phyloP scores from a whole-genome alignment of 2,329 filamentous ascomycete genomes.

The Claviceps maximensis region DNA sequence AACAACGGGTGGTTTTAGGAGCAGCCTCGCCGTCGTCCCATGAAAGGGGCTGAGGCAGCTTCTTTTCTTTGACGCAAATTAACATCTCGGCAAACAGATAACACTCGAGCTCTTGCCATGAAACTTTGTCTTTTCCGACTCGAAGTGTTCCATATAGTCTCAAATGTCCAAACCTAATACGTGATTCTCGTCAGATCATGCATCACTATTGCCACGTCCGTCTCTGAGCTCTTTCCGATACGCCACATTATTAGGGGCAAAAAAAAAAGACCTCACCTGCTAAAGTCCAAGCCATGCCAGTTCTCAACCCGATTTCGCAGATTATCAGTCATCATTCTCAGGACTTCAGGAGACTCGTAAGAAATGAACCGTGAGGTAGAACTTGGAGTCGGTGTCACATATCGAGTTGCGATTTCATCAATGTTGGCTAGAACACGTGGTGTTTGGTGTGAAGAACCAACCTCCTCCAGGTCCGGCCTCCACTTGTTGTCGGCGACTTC shows the following conservation, averaged over 20 bases:
- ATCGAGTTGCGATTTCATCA: constrained; percentile 40
- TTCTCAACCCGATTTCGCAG: constrained; percentile 85
- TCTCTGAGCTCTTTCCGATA: not conserved
- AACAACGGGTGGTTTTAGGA: constrained; percentile 57
- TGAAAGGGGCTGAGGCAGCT: constrained; percentile 37
- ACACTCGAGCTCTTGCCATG: constrained; percentile 96
- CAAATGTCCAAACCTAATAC: constrained; percentile 70
- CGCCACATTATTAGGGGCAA: too few species aligned
- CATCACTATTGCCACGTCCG: not conserved
- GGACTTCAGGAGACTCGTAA: constrained; percentile 60
- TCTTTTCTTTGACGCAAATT: constrained; percentile 98
- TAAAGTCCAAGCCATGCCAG: constrained; percentile 93
- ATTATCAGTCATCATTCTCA: constrained; percentile 78
- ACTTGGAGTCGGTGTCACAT: constrained; percentile 38
- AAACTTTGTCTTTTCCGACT: constrained; percentile 89
- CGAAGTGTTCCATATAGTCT: constrained; percentile 78
- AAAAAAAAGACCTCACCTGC: constrained; percentile 37
- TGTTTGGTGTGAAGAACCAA: constrained; percentile 38
- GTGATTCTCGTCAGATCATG: constrained; percentile 6
- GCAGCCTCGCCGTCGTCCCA: constrained; percentile 51
- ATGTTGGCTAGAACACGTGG: constrained; percentile 28
- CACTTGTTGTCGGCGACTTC: constrained; percentile 90
- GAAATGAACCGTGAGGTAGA: constrained; percentile 47
- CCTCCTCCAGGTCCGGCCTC: constrained; percentile 71
- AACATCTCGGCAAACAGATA: constrained; percentile 98